phyloP scores from a whole-genome alignment of 139 green algal genomes.

The Tetraselmis striata region DNA sequence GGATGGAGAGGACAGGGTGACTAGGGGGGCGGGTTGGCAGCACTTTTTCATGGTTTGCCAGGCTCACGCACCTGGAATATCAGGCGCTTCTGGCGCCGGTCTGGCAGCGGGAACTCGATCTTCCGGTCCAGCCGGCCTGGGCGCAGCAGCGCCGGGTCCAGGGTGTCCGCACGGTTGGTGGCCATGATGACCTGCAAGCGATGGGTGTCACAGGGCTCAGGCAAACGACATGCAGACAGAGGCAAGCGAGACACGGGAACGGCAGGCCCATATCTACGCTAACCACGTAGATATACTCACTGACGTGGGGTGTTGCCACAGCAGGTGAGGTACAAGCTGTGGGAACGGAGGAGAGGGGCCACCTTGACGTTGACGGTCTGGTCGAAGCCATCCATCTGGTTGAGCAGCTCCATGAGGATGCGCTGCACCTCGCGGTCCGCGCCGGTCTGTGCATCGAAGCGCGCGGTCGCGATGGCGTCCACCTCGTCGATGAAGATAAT shows the following conservation, averaged over 20 bases:
- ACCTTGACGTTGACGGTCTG: slow-evolving; percentile 88
- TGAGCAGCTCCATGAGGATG: slow-evolving; percentile 99
- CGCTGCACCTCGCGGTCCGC: slow-evolving; percentile 93
- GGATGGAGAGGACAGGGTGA: too few relatives aligned
- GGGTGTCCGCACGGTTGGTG: slow-evolving; percentile 95
- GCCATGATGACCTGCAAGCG: slow-evolving; percentile 98
- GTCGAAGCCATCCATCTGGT: slow-evolving; percentile 99
- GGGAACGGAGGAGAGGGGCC: too few relatives aligned
- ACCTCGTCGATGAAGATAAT: slow-evolving; percentile 99
- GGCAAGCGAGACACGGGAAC: too few relatives aligned
- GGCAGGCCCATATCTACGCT: too few relatives aligned
- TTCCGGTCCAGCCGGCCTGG: slow-evolving; percentile 96
- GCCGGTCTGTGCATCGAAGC: slow-evolving; percentile 96
- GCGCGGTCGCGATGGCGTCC: slow-evolving; percentile 94
- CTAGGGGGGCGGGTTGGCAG: too few relatives aligned
- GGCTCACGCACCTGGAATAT: slow-evolving; percentile 94
- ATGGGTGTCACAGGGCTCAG: too few relatives aligned
- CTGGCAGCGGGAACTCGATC: slow-evolving; percentile 98
- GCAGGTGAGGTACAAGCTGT: too few relatives aligned
- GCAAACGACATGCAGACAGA: too few relatives aligned
- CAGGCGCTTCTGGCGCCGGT: slow-evolving; percentile 94
- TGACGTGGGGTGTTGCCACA: too few relatives aligned
- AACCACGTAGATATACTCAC: too few relatives aligned
- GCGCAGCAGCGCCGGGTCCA: slow-evolving; percentile 94
- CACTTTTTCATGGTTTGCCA: too few relatives aligned